Percentiles rank a stretch among this genome's conserved stretches.
Conservation (phyloP, 441 rosid genomes). For the Corymbia calophylla region DNA sequence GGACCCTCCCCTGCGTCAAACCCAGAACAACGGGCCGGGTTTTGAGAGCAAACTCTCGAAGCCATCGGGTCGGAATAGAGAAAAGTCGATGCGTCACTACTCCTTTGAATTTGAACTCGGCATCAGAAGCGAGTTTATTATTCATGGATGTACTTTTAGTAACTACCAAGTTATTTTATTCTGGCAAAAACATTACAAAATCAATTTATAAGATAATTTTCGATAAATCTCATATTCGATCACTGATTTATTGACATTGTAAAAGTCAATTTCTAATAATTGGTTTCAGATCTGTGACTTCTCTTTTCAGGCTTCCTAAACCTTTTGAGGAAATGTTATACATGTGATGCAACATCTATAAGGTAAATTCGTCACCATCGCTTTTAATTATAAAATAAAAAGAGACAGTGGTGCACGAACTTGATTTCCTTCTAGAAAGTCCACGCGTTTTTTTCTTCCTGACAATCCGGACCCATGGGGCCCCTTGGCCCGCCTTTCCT, state of each 20-base stretch:
- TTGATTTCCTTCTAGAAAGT: neutral
- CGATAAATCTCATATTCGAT: neutral
- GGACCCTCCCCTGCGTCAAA: neutral
- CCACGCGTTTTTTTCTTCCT: neutral
- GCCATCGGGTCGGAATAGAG: neutral
- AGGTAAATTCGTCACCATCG: neutral
- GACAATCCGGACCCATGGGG: neutral
- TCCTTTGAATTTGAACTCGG: neutral
- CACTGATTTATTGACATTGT: neutral
- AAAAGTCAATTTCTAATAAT: neutral
- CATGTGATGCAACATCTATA: neutral
- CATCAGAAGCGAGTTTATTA: neutral
- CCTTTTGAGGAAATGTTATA: neutral
- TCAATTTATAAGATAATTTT: neutral
- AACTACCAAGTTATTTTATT: neutral
- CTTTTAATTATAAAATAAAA: neutral
- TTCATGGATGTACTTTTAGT: neutral
- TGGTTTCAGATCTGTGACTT: neutral
- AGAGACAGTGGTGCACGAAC: neutral
- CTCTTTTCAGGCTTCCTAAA: neutral
- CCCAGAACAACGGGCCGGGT: neutral
- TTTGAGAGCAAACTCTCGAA: neutral
- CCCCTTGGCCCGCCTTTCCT: neutral
- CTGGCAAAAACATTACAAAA: rapidly evolving
- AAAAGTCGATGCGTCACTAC: neutral